These are phyloP conservation scores for Pseudotulostoma volvatum DNA, from an alignment of 495 filamentous ascomycete species.

Conservation along the genomic window DNA sequence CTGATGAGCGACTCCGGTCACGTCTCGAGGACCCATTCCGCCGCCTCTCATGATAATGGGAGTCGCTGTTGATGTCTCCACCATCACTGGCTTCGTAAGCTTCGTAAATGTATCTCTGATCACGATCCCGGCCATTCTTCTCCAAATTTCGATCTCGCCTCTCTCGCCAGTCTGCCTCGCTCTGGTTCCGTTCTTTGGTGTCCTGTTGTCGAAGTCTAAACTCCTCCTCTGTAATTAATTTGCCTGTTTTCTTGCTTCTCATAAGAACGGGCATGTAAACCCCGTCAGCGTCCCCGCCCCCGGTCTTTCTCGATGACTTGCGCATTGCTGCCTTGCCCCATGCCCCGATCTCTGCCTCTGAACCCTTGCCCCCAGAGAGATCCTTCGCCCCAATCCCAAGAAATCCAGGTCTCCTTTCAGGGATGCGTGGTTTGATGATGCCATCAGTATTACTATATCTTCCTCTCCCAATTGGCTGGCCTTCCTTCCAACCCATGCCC, in stretches of 20 bases:
- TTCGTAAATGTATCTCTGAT: slow-evolving; percentile 10
- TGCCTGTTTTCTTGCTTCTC: slow-evolving; percentile 49
- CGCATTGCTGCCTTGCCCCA: slow-evolving; percentile 56
- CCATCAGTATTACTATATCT: slow-evolving; percentile 21
- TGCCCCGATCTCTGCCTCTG: slow-evolving; percentile 57
- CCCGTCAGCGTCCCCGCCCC: slow-evolving; percentile 27
- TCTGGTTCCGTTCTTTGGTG: slow-evolving; percentile 17
- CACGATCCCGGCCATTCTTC: slow-evolving; percentile 29
- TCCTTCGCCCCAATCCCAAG: slow-evolving; percentile 73
- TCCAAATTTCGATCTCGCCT: slow-evolving; percentile 33
- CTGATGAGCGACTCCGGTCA: slow-evolving; percentile 12
- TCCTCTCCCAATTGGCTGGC: slow-evolving; percentile 48
- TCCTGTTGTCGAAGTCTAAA: slow-evolving; percentile 33
- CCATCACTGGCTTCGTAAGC: slow-evolving; percentile 9
- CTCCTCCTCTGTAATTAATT: slow-evolving; percentile 48
- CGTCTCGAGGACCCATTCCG: slow-evolving; percentile 9
- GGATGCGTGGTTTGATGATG: slow-evolving; percentile 24
- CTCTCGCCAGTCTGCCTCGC: slow-evolving; percentile 31
- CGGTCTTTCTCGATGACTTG: slow-evolving; percentile 33
- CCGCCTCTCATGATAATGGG: slow-evolving; percentile 10
- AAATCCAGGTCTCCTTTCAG: slow-evolving; percentile 56
- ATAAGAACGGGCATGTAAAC: slow-evolving; percentile 51
- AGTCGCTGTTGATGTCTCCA: slow-evolving; percentile 1
- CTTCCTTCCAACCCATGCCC: slow-evolving; percentile 91
- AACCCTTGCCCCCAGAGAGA: slow-evolving; percentile 39